Evolutionary conservation across 495 filamentous ascomycete species (phyloP), one percentile per base, ranked within the genome.

Genomic region (Aspergillus coremiiformis): DNA sequence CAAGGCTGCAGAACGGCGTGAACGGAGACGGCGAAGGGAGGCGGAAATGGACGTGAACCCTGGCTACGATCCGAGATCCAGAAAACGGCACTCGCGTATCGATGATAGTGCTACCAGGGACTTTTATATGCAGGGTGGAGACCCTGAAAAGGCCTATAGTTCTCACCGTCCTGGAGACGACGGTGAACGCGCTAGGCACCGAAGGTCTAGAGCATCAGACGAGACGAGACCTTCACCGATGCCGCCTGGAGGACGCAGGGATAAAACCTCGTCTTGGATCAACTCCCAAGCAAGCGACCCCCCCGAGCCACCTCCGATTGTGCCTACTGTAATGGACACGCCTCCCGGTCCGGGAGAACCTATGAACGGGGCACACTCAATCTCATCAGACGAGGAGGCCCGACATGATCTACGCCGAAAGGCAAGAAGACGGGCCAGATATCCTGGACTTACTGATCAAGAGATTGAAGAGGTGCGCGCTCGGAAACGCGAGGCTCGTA

Each of bases 221-320:
- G 22, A 50, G 47, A 19, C 22, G 20, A 5, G 49, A 29, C 21
- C 29, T 7, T 53, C 49, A 5, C 65, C 65, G 9, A 55, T 63
- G 53, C 67, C 65, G 64, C 47, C 61, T 27, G 65, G 66, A 26
- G 66, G 58, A 29, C 63, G 63, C 29, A 68, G 67, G 57, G 77
- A 83, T 47, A 82, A 84, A 60, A 83, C 78, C 41, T 73, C 78
- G 1, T 80, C 77, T 4, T 84, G 81, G 81, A 76, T 84, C 4
- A 66, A 83, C 52, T 76, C 73, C 1, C 73, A 81, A 61, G 68
- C 72, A 30, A 67, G 67, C 10, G 76, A 81, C 12, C 80, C 79
- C 2, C 78, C 81, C 3, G 78, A 78, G 49, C 79, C 79, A n/a
- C 80, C 80, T 6, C 78, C 73, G 17, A 59, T 80, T 17, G 71